Evolutionary conservation across 2,329 filamentous ascomycete species (phyloP), one percentile per base, ranked within the genome.

Genomic region (Zasmidium citrigriseum): DNA sequence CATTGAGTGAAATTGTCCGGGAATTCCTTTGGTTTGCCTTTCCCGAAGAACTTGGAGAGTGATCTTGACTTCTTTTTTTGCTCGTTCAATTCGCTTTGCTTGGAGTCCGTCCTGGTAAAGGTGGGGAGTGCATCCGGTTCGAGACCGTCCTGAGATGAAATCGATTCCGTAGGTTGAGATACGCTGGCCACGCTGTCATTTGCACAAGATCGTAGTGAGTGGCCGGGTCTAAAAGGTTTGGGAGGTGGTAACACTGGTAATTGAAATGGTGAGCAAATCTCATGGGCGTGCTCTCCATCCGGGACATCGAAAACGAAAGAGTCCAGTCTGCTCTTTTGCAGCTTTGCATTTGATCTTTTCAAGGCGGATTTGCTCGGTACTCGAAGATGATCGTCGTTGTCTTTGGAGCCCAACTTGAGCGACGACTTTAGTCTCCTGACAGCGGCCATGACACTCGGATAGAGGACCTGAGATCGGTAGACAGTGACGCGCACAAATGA

Each of bases 321-420:
- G 10, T 27, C 20, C 7, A 10, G 4, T 7, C 46, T 51, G 23
- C 20, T 27, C 24, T 46, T 52, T 7, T 38, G 46, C 9, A 57
- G 27, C 23, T 53, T 58, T 21, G 55, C 55, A 14, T 23, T 55
- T 18, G 59, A 58, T 24, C 45, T 41, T 22, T 49, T 58, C 49
- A 55, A 44, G 16, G 44, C 3, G 14, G 7, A 16, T n/a, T 41
- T 41, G 7, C 18, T 41, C 12, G 34, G 14, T n/a, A n/a, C n/a
- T n/a, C n/a, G n/a, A 16, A n/a, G 16, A 16, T n/a, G 4, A 16
- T 41, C 14, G 34, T n/a, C 34, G 7, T n/a, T 4, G 34, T 41
- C 34, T n/a, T 41, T 41, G 5, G 34, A 41, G 34, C 34, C 34
- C 34, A 41, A n/a, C 34, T 41, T 41, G 7, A 41, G 34, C 34